These are phyloP conservation scores for Linaria vulgaris DNA, from an alignment of 257 asterid species.

Conservation along the genomic window DNA sequence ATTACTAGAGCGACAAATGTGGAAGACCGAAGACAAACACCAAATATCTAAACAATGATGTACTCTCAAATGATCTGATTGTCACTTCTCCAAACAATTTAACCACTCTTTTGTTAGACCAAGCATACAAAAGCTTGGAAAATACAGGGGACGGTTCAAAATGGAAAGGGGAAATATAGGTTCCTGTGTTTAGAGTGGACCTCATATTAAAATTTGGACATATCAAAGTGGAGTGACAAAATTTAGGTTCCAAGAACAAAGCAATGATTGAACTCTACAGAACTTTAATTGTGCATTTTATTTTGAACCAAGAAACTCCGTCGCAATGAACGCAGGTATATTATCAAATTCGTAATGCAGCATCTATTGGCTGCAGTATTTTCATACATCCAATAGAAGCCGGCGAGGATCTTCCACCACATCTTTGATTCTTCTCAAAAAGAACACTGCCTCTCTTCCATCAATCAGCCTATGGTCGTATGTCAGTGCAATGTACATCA, in stretches of 20 bases:
- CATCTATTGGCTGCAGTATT: not conserved
- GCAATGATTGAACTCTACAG: slow-evolving; percentile 33
- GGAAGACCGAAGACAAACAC: no score
- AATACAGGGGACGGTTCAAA: slow-evolving; percentile 6
- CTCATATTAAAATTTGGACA: slow-evolving; percentile 26
- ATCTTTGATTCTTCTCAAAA: slow-evolving; percentile 87
- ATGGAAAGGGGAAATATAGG: slow-evolving; percentile 12
- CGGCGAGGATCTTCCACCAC: slow-evolving; percentile 99
- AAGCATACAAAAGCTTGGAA: slow-evolving; percentile 8
- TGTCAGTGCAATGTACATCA: slow-evolving; percentile 97
- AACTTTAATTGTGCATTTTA: slow-evolving; percentile 41
- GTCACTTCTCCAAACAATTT: not conserved
- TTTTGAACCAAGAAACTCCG: slow-evolving; percentile 34
- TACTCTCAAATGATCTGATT: not conserved
- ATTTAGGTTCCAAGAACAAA: slow-evolving; percentile 16
- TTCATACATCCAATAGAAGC: slow-evolving; percentile 77
- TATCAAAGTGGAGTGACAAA: slow-evolving; percentile 15
- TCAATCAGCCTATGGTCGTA: slow-evolving; percentile 95
- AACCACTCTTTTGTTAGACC: slow-evolving; percentile 10
- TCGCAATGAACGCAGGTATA: no score
- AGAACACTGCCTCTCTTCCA: slow-evolving; percentile 96
- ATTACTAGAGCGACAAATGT: no score
- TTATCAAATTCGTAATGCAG: no score
- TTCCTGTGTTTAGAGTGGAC: slow-evolving; percentile 8
- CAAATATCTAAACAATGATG: no score